Evolutionary conservation across 2,329 filamentous ascomycete genomes (phyloP).

Genomic region (Rhinocladiella mackenziei): DNA sequence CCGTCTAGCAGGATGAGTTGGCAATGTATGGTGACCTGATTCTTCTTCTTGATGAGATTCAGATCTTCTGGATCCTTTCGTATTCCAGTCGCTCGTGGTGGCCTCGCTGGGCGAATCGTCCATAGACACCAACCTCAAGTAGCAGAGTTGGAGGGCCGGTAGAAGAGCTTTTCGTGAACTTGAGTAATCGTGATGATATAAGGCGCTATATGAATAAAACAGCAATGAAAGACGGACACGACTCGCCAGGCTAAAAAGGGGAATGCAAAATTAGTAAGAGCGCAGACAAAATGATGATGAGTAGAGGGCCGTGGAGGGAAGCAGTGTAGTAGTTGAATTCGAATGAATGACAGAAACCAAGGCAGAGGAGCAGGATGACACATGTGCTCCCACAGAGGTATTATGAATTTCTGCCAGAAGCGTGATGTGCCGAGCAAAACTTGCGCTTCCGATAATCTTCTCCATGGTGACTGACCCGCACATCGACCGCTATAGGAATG

Average conservation of each 20-base stretch:
- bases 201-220: slow-evolving; percentile 12
- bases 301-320: slow-evolving; percentile 11
- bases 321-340: slow-evolving; percentile 4
- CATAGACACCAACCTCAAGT: slow-evolving; percentile 15
- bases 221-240: slow-evolving; percentile 7
- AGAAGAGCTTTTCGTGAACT: slow-evolving; percentile 4
- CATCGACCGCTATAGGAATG: slow-evolving; percentile 9
- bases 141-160: background rate
- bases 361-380: slow-evolving; percentile 20
- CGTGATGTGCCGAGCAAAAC: slow-evolving; percentile 12
- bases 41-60: slow-evolving; percentile 10
- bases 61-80: slow-evolving; percentile 11
- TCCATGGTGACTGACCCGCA: slow-evolving; percentile 5
- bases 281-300: slow-evolving; percentile 18
- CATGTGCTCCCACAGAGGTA: slow-evolving; percentile 16
- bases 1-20: slow-evolving; percentile 11
- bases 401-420: slow-evolving; percentile 15
- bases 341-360: slow-evolving; percentile 10
- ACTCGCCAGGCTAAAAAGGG: slow-evolving; percentile 10
- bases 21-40: slow-evolving; percentile 4
- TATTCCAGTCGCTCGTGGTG: slow-evolving; percentile 5
- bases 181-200: slow-evolving; percentile 27
- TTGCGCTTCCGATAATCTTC: slow-evolving; percentile 10
- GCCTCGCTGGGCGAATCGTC: slow-evolving; percentile 13
- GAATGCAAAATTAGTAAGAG: slow-evolving; percentile 24